phyloP scores from a whole-genome alignment of 1,284 basidiomycete species.

The Boletus sp. region DNA sequence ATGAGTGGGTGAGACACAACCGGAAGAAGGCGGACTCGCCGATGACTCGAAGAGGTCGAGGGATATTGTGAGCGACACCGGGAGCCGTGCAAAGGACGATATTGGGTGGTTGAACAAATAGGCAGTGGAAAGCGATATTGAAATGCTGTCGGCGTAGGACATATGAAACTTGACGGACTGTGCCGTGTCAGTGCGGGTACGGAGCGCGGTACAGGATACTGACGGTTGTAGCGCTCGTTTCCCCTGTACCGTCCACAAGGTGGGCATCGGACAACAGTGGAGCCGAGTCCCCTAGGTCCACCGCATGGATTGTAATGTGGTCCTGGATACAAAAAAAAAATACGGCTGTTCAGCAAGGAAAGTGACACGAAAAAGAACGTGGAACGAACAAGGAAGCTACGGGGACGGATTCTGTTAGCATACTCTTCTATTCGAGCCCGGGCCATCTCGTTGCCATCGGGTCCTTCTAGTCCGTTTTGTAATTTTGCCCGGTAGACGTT shows the following conservation, averaged over 20 bases:
- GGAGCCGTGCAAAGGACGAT: slow-evolving; percentile 73
- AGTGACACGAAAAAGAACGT: background rate
- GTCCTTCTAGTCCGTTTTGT: slow-evolving; percentile 53
- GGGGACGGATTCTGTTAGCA: slow-evolving; percentile 66
- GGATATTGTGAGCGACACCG: slow-evolving; percentile 73
- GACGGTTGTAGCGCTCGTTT: slow-evolving; percentile 13
- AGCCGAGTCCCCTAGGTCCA: slow-evolving; percentile 68
- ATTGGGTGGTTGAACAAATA: slow-evolving; percentile 81
- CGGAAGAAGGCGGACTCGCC: slow-evolving; percentile 39
- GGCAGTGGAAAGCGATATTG: slow-evolving; percentile 75
- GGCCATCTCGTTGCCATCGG: slow-evolving; percentile 69
- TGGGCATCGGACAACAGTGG: slow-evolving; percentile 61
- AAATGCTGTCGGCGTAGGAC: slow-evolving; percentile 65
- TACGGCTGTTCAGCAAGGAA: slow-evolving; percentile 1
- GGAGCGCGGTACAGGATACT: slow-evolving; percentile 11
- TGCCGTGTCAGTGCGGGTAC: slow-evolving; percentile 19
- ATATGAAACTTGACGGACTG: slow-evolving; percentile 53
- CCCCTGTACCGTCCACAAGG: slow-evolving; percentile 30
- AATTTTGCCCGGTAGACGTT: slow-evolving; percentile 72
- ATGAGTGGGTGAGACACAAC: slow-evolving; percentile 4
- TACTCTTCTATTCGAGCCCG: slow-evolving; percentile 66
- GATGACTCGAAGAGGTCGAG: slow-evolving; percentile 71
- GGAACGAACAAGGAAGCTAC: slow-evolving; percentile 57
- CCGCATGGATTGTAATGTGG: slow-evolving; percentile 69
- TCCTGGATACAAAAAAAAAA: slow-evolving; percentile 50